A percentile compares a stretch with the other conserved stretches of the same genome.
These are phyloP conservation scores for Myxozyma melibiosi DNA, from an alignment of 805 yeast genomes.

Conservation along the genomic window DNA sequence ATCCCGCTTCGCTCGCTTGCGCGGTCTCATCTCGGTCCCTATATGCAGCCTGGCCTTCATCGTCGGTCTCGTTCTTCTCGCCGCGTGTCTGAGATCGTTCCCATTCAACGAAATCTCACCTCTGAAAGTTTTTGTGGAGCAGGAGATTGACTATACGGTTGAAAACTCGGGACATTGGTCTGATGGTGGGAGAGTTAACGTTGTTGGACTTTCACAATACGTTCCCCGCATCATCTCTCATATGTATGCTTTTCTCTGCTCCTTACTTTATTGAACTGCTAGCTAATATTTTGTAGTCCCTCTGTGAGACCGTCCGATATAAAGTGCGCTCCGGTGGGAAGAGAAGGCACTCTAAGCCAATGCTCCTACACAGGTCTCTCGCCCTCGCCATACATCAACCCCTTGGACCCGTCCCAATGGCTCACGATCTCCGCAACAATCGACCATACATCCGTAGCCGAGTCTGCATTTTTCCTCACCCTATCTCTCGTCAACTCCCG, in stretches of 20 bases:
- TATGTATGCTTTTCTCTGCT: constrained; percentile 1
- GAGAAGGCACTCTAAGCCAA: constrained; percentile 2
- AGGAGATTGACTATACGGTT: constrained; percentile 18
- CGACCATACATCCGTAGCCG: neutral
- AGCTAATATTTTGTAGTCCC: constrained; percentile 10
- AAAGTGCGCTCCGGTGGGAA: constrained; percentile 6
- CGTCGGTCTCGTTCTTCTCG: neutral
- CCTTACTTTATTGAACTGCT: no score
- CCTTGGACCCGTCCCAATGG: constrained; percentile 8
- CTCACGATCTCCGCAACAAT: constrained; percentile 5
- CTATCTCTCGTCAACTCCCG: constrained; percentile 10
- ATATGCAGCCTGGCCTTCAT: neutral
- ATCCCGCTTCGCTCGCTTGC: constrained; percentile 8
- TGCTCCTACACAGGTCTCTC: constrained; percentile 23
- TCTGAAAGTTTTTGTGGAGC: constrained; percentile 24
- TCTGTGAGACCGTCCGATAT: constrained; percentile 5
- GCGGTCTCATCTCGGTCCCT: constrained; percentile 1
- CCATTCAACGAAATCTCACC: constrained; percentile 21
- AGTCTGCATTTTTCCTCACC: constrained; percentile 1
- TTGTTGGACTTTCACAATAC: constrained; percentile 20
- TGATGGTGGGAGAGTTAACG: constrained; percentile 10
- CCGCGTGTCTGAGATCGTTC: constrained; percentile 9
- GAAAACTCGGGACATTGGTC: constrained; percentile 5
- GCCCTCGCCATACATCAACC: constrained; percentile 8
- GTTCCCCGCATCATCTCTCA: constrained; percentile 6